Evolutionary conservation across 441 rosid species (phyloP).

Genomic region (Melastoma candidum): DNA sequence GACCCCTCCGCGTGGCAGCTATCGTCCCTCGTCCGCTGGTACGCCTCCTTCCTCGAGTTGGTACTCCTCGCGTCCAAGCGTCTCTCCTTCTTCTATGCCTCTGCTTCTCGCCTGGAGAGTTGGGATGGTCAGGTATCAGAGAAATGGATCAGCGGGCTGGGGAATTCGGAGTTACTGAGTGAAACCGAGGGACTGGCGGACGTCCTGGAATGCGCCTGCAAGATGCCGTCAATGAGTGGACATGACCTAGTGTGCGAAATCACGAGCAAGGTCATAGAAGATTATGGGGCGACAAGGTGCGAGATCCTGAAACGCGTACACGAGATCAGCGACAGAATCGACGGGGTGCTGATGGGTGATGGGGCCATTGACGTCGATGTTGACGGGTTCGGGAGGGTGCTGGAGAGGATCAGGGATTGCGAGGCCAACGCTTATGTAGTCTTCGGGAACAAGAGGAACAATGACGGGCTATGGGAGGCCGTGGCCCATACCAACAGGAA

Average conservation of each 20-base stretch:
- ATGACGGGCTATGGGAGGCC: conserved; percentile 52
- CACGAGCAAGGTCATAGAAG: conserved; percentile 44
- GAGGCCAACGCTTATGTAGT: conserved; percentile 24
- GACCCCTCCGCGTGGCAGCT: conserved; percentile 29
- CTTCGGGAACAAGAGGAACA: conserved; percentile 32
- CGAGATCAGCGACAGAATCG: conserved; percentile 31
- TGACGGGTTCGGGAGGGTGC: conserved; percentile 15
- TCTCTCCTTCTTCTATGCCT: conserved; percentile 16
- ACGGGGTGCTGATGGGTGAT: conserved; percentile 21
- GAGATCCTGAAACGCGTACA: conserved; percentile 34
- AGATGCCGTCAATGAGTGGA: conserved; percentile 29
- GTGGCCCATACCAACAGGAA: conserved; percentile 25
- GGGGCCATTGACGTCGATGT: not conserved
- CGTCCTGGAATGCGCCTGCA: conserved; percentile 29
- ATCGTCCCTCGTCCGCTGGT: conserved; percentile 69
- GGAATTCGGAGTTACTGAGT: conserved; percentile 23
- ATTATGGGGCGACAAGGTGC: conserved; percentile 36
- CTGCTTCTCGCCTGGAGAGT: not conserved
- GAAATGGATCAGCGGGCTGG: conserved; percentile 9
- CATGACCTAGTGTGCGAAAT: conserved; percentile 51
- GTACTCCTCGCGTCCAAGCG: conserved; percentile 28
- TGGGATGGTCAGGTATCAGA: not conserved
- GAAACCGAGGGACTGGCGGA: conserved; percentile 34
- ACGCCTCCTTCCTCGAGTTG: conserved; percentile 37
- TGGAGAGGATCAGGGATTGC: conserved; percentile 37